Conservation (phyloP, 805 yeast species). For the Zygoascus flipseniorum region DNA sequence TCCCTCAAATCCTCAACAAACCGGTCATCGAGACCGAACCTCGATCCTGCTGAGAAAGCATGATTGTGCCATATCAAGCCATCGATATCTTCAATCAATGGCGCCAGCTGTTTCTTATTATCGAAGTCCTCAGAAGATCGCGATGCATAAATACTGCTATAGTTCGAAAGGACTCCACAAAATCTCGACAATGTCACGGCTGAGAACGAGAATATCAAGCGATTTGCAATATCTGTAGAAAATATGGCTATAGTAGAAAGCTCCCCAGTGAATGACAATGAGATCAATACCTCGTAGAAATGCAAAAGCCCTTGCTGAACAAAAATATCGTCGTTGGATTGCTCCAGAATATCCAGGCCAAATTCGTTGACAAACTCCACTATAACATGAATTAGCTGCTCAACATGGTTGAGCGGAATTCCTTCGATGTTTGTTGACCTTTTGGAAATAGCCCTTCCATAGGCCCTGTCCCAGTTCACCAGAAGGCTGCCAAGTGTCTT, state of each 20-base stretch:
- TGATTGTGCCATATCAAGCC: not conserved
- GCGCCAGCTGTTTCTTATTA: not conserved
- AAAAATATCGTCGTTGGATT: slow-evolving; percentile 1
- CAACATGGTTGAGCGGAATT: not conserved
- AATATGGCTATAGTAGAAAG: not conserved
- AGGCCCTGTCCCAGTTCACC: slow-evolving; percentile 2
- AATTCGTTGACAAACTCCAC: slow-evolving; percentile 9
- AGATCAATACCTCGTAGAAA: slow-evolving; percentile 4
- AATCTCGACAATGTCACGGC: slow-evolving; percentile 2
- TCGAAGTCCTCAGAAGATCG: no score
- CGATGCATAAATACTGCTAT: not conserved
- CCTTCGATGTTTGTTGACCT: not conserved
- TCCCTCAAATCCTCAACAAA: not conserved
- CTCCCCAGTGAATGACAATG: not conserved
- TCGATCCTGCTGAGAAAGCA: not conserved
- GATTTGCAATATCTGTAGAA: not conserved
- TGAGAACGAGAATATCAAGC: not conserved
- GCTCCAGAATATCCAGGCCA: slow-evolving; percentile 7
- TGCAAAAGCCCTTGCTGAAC: slow-evolving; percentile 5
- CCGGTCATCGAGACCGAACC: not conserved
- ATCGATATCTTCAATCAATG: not conserved
- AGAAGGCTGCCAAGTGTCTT: slow-evolving; percentile 1
- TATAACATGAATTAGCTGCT: slow-evolving; percentile 2
- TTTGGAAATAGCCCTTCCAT: not conserved
- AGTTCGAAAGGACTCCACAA: not conserved